These are phyloP conservation scores for peach (Prunus persica) DNA, from an alignment of 306 rosid species.

Conservation along the genomic window Prunus_persica_NCBIv2 NC_034012.1:14956501-14957000, in stretches of 20 bases:
- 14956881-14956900: conserved; percentile 7
- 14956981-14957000: conserved; percentile 17
- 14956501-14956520: not conserved
- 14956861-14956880: not conserved
- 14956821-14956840: not conserved
- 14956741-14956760: conserved; percentile 55
- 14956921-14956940: conserved; percentile 12
- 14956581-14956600: conserved; percentile 51
- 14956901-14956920: conserved; percentile 15
- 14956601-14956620: conserved; percentile 53
- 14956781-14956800: not conserved
- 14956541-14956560: not conserved
- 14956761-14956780: conserved; percentile 30
- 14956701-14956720: conserved; percentile 57
- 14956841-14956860: not conserved
- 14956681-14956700: conserved; percentile 60
- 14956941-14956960: not conserved
- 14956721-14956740: conserved; percentile 42
- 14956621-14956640: conserved; percentile 57
- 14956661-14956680: conserved; percentile 47
- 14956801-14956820: conserved; percentile 11
- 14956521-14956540: not conserved
- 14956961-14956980: not conserved
- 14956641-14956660: conserved; percentile 61
- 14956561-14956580: conserved; percentile 36